A percentile compares a stretch with the other conserved stretches of the same genome.
Evolutionary conservation across 192 early-diverging fungal species (phyloP).

Genomic region (Dimargaris cristalligena): DNA sequence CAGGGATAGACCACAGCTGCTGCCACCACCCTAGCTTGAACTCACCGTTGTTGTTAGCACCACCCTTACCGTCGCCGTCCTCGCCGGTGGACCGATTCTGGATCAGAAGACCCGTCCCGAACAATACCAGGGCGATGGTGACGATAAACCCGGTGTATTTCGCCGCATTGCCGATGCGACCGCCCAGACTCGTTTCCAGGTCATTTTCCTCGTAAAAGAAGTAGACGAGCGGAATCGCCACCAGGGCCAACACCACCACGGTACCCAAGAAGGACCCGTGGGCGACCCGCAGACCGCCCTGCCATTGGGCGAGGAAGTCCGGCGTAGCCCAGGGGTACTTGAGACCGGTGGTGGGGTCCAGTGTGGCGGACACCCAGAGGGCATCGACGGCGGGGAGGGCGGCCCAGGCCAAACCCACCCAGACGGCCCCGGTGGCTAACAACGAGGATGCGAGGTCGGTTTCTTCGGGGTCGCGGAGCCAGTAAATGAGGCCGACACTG

Average conservation of each 20-base stretch:
- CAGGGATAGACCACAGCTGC: conserved; percentile 20
- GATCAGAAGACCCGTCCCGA: conserved; percentile 32
- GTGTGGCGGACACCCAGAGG: conserved; percentile 36
- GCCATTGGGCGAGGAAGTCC: conserved; percentile 25
- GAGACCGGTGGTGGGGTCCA: conserved; percentile 30
- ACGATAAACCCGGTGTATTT: conserved; percentile 41
- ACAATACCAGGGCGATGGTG: conserved; percentile 24
- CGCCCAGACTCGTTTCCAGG: conserved; percentile 18
- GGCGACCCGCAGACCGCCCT: conserved; percentile 18
- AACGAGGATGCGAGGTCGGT: not conserved
- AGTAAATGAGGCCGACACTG: not conserved
- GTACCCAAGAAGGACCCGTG: conserved; percentile 34
- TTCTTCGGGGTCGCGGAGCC: conserved; percentile 7
- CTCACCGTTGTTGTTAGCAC: too few species aligned
- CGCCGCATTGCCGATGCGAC: conserved; percentile 25
- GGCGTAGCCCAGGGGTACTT: conserved; percentile 40
- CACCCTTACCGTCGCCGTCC: conserved; percentile 30
- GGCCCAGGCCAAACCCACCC: not conserved
- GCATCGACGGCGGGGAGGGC: conserved; percentile 38
- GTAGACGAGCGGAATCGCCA: conserved; percentile 40
- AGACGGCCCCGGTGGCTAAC: not conserved
- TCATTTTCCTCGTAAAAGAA: conserved; percentile 42
- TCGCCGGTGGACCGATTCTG: conserved; percentile 18
- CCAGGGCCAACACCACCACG: conserved; percentile 28
- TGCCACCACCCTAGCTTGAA: too few species aligned